Conservation (phyloP, 768 basidiomycete genomes). For the Leccinum boreale region DNA sequence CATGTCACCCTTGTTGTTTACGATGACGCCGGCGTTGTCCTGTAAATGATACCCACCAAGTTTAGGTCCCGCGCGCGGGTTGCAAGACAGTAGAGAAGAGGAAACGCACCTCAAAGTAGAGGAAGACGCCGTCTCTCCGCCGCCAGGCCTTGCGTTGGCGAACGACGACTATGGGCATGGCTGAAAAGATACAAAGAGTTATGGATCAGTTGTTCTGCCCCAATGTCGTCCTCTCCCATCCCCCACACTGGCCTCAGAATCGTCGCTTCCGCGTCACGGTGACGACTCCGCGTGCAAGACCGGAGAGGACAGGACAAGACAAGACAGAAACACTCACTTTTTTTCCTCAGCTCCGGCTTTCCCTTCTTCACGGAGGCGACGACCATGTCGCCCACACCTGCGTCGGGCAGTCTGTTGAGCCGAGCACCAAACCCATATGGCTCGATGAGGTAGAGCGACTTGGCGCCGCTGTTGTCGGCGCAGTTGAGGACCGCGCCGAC, state of each 20-base stretch:
- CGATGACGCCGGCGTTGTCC: conserved; percentile 97
- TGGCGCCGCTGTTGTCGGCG: conserved; percentile 99
- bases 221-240: not conserved
- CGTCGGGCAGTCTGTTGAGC: conserved; percentile 96
- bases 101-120: conserved; percentile 87
- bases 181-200: conserved; percentile 40
- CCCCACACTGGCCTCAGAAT: not conserved
- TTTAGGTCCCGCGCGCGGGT: not conserved
- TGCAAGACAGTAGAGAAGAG: not conserved
- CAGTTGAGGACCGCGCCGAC: conserved; percentile 95
- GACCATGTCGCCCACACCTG: conserved; percentile 92
- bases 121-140: conserved; percentile 96
- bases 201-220: not conserved
- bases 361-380: conserved; percentile 99
- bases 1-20: conserved; percentile 99
- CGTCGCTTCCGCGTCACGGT: not conserved
- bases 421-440: conserved; percentile 94
- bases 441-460: conserved; percentile 92
- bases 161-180: conserved; percentile 95
- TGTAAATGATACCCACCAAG: conserved; percentile 19
- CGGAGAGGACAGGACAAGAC: not conserved
- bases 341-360: conserved; percentile 99
- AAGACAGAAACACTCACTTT: conserved; percentile 64
- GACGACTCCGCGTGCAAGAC: not conserved
- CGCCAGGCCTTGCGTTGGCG: conserved; percentile 99